These are phyloP conservation scores for Leishmania braziliensis DNA, from an alignment of 208 protist species.

Conservation along the genomic window DNA sequence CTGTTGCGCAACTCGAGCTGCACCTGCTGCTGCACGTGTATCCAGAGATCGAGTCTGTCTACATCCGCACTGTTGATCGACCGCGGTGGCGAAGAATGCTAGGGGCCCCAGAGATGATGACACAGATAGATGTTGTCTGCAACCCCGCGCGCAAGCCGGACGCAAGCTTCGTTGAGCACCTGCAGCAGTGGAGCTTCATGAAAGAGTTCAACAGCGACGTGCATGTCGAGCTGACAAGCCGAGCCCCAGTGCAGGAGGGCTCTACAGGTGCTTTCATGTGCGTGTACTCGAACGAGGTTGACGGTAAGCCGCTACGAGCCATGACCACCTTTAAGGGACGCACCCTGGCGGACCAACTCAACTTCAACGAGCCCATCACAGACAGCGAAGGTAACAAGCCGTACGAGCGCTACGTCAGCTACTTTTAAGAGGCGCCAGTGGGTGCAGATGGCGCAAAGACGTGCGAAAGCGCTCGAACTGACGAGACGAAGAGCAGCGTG, in stretches of 20 bases:
- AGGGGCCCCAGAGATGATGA: conserved; percentile 68
- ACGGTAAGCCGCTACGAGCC: conserved; percentile 62
- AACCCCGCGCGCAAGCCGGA: conserved; percentile 38
- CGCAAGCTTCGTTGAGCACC: conserved; percentile 55
- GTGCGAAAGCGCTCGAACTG: not conserved
- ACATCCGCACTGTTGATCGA: conserved; percentile 76
- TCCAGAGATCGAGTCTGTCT: conserved; percentile 59
- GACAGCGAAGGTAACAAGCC: conserved; percentile 55
- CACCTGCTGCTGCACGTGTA: conserved; percentile 79
- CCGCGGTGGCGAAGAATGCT: conserved; percentile 71
- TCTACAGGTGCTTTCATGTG: conserved; percentile 46
- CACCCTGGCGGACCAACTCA: conserved; percentile 66
- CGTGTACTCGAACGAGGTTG: conserved; percentile 51
- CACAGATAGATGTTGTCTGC: conserved; percentile 85
- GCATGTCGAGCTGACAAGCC: conserved; percentile 74
- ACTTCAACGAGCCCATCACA: conserved; percentile 74
- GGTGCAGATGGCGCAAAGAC: not conserved
- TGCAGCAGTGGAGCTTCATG: conserved; percentile 90
- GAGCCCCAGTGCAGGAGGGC: conserved; percentile 25
- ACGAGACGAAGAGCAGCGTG: not conserved
- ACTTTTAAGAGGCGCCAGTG: conserved; percentile 17
- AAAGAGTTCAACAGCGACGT: conserved; percentile 85
- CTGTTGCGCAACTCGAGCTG: conserved; percentile 83
- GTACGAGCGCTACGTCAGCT: conserved; percentile 41
- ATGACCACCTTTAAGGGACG: conserved; percentile 61